Evolutionary conservation across 2,329 filamentous ascomycete species (phyloP).

Genomic region (Diplodia sapinea): DNA sequence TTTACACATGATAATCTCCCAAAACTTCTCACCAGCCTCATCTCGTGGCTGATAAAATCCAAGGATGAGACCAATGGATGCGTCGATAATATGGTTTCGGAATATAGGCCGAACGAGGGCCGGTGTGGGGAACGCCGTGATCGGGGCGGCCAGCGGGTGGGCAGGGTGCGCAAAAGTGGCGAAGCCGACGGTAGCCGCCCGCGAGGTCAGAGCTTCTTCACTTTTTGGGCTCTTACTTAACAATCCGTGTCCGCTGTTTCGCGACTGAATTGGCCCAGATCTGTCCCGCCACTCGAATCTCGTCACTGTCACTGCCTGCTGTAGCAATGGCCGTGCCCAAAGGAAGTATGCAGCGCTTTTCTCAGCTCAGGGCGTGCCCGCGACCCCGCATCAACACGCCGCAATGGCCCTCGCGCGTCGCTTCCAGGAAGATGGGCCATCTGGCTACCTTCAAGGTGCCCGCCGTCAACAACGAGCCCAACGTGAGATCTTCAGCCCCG

Average conservation of each 20-base stretch:
- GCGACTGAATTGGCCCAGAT: neutral
- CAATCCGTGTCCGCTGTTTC: neutral
- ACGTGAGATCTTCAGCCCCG: slow-evolving; percentile 63
- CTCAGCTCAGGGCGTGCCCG: slow-evolving; percentile 19
- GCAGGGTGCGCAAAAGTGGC: slow-evolving; percentile 3
- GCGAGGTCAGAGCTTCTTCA: neutral
- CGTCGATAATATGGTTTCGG: slow-evolving; percentile 10
- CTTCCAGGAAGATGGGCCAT: slow-evolving; percentile 55
- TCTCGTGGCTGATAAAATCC: too few relatives aligned
- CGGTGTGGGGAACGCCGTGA: slow-evolving; percentile 20
- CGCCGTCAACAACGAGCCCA: slow-evolving; percentile 89
- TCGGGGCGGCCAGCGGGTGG: neutral
- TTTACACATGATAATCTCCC: too few relatives aligned
- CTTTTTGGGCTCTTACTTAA: slow-evolving; percentile 1
- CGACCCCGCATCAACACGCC: slow-evolving; percentile 21
- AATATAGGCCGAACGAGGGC: neutral
- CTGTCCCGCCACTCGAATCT: neutral
- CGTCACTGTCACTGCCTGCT: neutral
- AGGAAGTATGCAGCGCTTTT: slow-evolving; percentile 19
- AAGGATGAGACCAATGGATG: slow-evolving; percentile 7
- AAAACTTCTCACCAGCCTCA: too few relatives aligned
- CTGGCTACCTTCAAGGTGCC: slow-evolving; percentile 89
- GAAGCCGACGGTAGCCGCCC: slow-evolving; percentile 23
- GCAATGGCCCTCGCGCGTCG: slow-evolving; percentile 18
- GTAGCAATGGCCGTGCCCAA: slow-evolving; percentile 20